Evolutionary conservation across 352 stramenopile species (phyloP).

Genomic region (Phytophthora cajani): DNA sequence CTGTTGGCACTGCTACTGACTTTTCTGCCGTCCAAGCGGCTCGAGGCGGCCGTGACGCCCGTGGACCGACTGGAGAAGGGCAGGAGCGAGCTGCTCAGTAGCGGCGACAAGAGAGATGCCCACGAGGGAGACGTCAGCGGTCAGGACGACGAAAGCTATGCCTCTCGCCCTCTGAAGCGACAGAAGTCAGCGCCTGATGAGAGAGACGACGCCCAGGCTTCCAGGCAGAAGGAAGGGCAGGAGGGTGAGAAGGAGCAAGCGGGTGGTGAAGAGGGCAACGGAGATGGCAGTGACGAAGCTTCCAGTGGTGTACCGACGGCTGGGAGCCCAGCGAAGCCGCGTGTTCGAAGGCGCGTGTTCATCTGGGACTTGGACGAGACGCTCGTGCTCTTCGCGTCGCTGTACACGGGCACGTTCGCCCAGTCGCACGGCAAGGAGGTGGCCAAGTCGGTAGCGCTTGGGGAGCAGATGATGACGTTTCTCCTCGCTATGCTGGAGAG

Average conservation of each 20-base stretch:
- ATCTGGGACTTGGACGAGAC: constrained; percentile 90
- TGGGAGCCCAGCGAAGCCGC: constrained; percentile 8
- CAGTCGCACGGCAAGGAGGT: constrained; percentile 66
- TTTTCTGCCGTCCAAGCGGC: constrained; percentile 29
- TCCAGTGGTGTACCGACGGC: not conserved
- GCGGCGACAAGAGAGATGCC: constrained; percentile 23
- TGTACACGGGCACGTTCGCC: constrained; percentile 80
- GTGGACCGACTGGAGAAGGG: constrained; percentile 13
- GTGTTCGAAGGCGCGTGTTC: constrained; percentile 52
- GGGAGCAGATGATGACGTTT: constrained; percentile 89
- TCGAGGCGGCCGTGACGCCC: constrained; percentile 17
- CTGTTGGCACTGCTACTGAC: constrained; percentile 26
- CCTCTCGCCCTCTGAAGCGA: constrained; percentile 43
- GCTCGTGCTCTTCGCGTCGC: constrained; percentile 80
- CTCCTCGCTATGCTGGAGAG: constrained; percentile 80
- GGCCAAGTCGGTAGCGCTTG: constrained; percentile 60
- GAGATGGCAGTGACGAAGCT: constrained; percentile 13
- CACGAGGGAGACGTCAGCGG: constrained; percentile 14
- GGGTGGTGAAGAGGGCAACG: constrained; percentile 12
- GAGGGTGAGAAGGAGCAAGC: constrained; percentile 4
- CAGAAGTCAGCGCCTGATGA: constrained; percentile 34
- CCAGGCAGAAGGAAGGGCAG: not conserved
- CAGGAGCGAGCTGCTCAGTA: constrained; percentile 14
- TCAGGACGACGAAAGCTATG: constrained; percentile 26
- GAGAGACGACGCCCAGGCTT: not conserved